phyloP scores from a whole-genome alignment of 1,284 basidiomycete genomes.

The Leccinum pachyderme region DNA sequence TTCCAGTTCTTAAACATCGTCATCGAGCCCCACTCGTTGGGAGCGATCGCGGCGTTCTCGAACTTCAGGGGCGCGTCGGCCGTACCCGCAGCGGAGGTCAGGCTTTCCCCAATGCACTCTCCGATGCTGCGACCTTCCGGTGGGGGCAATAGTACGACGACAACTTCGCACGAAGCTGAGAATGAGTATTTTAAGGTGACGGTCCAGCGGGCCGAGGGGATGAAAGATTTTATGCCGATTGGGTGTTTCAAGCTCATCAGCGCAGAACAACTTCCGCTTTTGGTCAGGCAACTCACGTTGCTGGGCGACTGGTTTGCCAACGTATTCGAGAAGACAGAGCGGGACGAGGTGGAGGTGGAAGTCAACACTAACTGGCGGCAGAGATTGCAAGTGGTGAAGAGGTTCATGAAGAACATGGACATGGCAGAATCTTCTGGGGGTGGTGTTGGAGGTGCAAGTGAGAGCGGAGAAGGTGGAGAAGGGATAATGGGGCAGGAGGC shows the following conservation, averaged over 20 bases:
- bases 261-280: conserved; percentile 75
- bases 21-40: conserved; percentile 89
- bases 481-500: conserved; percentile 47
- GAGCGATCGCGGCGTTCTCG: conserved; percentile 77
- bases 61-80: conserved; percentile 38
- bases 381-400: conserved; percentile 76
- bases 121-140: conserved; percentile 15
- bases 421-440: conserved; percentile 11
- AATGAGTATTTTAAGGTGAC: conserved; percentile 92
- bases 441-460: background rate
- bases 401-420: conserved; percentile 43
- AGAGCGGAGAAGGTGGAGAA: conserved; percentile 28
- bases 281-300: conserved; percentile 84
- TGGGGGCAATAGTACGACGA: conserved; percentile 6
- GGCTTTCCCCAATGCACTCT: conserved; percentile 22
- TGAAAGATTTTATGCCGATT: conserved; percentile 89
- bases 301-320: conserved; percentile 87
- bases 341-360: conserved; percentile 68
- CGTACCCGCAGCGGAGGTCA: conserved; percentile 13
- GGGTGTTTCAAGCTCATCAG: conserved; percentile 93
- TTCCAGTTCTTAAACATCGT: conserved; percentile 99
- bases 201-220: conserved; percentile 80
- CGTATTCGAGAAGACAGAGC: conserved; percentile 75
- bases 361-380: conserved; percentile 88
- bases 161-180: conserved; percentile 52